These are phyloP conservation scores for Alternaria ethzedia DNA, from an alignment of 2,329 filamentous ascomycete species.

Conservation along the genomic window DNA sequence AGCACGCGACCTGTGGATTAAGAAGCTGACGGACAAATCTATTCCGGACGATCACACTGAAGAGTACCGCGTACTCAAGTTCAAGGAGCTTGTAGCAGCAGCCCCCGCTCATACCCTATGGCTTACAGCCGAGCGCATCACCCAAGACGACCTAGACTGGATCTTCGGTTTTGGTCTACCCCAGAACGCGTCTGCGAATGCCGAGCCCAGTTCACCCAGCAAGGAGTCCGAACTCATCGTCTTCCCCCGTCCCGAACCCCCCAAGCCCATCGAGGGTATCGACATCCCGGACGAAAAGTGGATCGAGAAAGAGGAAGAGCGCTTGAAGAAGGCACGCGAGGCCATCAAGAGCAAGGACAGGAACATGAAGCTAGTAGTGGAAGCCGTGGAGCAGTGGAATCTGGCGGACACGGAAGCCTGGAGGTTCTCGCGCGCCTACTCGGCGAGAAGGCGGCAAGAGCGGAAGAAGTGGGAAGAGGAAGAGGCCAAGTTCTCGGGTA, in stretches of 20 bases:
- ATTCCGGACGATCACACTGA: conserved; percentile 69
- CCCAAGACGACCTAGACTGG: conserved; percentile 82
- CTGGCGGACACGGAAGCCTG: conserved; percentile 78
- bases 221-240: conserved; percentile 62
- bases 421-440: conserved; percentile 74
- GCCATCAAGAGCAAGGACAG: conserved; percentile 45
- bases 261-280: conserved; percentile 59
- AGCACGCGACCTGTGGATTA: conserved; percentile 79
- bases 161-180: conserved; percentile 86
- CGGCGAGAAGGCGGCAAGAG: conserved; percentile 68
- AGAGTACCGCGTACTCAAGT: conserved; percentile 69
- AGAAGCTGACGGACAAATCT: conserved; percentile 71
- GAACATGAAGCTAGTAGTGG: conserved; percentile 40
- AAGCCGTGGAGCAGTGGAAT: conserved; percentile 59
- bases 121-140: conserved; percentile 72
- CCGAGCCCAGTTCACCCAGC: conserved; percentile 64
- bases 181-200: conserved; percentile 58
- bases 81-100: conserved; percentile 83
- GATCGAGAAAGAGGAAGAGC: conserved; percentile 59
- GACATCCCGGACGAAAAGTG: conserved; percentile 59
- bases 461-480: conserved; percentile 72
- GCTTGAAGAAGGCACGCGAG: conserved; percentile 61
- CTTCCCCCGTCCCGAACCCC: conserved; percentile 52
- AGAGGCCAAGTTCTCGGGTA: conserved; percentile 68
- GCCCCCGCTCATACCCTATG: conserved; percentile 71